A percentile compares a stretch with the other conserved stretches of the same genome.
phyloP scores from a whole-genome alignment of 2,329 filamentous ascomycete genomes.

The Parasarocladium wereldwijsianum region DNA sequence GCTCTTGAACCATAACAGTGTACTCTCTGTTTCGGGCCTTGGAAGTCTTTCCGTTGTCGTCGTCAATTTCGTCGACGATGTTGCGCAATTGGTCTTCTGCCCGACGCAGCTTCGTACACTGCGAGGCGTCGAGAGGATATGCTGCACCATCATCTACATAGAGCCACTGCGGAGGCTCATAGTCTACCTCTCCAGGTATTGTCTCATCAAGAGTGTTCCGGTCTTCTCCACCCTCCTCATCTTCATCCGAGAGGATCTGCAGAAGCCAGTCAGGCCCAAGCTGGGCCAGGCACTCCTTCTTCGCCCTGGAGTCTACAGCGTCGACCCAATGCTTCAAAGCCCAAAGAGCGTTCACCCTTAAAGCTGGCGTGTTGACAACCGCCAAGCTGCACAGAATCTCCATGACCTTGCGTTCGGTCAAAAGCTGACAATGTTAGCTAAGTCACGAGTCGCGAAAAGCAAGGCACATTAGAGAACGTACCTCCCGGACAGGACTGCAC shows the following conservation, averaged over 20 bases:
- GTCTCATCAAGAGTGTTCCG: too few species aligned
- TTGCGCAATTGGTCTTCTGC: conserved; percentile 36
- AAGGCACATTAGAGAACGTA: conserved; percentile 26
- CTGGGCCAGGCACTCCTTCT: conserved; percentile 63
- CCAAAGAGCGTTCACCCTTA: conserved; percentile 82
- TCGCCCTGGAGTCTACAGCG: conserved; percentile 54
- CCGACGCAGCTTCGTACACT: conserved; percentile 28
- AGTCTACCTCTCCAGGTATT: conserved; percentile 44
- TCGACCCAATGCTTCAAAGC: conserved; percentile 82
- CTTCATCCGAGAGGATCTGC: conserved; percentile 55
- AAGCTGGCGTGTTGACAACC: conserved; percentile 61
- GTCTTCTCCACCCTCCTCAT: too few species aligned
- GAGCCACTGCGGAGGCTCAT: conserved; percentile 25
- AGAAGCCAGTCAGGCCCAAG: conserved; percentile 70
- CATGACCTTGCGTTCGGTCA: conserved; percentile 61
- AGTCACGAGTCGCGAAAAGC: neutral
- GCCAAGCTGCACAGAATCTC: conserved; percentile 71
- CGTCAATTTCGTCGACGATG: too few species aligned
- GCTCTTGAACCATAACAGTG: conserved; percentile 85
- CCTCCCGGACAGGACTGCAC: conserved; percentile 82
- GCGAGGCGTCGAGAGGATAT: conserved; percentile 18
- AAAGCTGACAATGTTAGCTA: conserved; percentile 33
- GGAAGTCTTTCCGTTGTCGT: too few species aligned
- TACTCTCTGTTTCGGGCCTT: too few species aligned
- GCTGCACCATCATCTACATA: conserved; percentile 17